phyloP scores from a whole-genome alignment of 1,139 yeast genomes.

The Scheffersomyces titani region DNA sequence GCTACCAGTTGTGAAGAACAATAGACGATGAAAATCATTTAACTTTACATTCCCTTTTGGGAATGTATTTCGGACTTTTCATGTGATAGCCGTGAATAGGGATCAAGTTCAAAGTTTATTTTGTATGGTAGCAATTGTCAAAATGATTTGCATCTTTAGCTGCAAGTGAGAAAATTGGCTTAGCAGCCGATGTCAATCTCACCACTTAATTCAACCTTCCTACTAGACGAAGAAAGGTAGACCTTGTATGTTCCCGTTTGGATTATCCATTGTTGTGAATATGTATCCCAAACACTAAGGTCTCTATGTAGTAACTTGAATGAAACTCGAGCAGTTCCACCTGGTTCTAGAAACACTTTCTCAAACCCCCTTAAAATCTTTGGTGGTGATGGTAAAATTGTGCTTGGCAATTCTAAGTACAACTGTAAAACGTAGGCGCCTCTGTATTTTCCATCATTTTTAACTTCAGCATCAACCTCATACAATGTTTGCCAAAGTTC shows the following conservation, averaged over 20 bases:
- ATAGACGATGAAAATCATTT: neutral
- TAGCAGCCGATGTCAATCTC: conserved; percentile 44
- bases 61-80: neutral
- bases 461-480: conserved; percentile 47
- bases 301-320: conserved; percentile 58
- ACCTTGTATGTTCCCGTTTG: conserved; percentile 59
- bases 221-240: conserved; percentile 54
- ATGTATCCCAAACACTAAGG: conserved; percentile 60
- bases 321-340: conserved; percentile 34
- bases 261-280: conserved; percentile 60
- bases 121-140: neutral
- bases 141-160: neutral
- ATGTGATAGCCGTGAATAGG: neutral
- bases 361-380: conserved; percentile 61
- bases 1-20: neutral
- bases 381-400: conserved; percentile 45
- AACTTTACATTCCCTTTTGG: neutral
- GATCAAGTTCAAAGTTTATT: neutral
- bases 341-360: conserved; percentile 52
- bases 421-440: conserved; percentile 61
- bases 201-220: conserved; percentile 51
- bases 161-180: neutral
- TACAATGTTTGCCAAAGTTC: conserved; percentile 50
- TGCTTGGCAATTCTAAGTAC: conserved; percentile 57
- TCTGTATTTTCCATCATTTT: conserved; percentile 50